Base-by-base conservation (phyloP, 73 alveolate genomes). In the Paramecium pentaurelia region DNA sequence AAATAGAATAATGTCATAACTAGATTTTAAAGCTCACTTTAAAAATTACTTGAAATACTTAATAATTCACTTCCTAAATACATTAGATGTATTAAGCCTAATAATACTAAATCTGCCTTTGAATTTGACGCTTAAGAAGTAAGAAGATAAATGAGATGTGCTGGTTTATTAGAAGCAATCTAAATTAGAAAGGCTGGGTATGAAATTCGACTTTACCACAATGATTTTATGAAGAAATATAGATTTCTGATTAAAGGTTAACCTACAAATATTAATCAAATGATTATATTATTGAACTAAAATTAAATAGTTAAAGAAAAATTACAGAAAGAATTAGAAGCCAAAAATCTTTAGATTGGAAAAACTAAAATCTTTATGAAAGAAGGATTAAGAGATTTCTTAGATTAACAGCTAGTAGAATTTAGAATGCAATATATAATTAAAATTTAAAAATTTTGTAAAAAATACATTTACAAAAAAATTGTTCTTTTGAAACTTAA, bases 51-150 rank as follows among this genome's bases (percentile, higher is more conserved):
- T 40, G 58, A 42, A 22, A 40, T 60, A 14, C 45, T 89, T 11
- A 71, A 89, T 25, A 27, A 47, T 0, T 71, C 92, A 22, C 59
- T 58, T 47, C 88, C 75, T 22, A 54, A 89, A 32, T 89, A 58
- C 36, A 85, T 89, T 27, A 89, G 94, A 36, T 89, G 94, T 42
- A 83, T 89, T 20, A 89, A 89, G 58, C 92, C 94, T 4, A 71
- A 68, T 40, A 85, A 89, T 47, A 37, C 28, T 3, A 40, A 45
- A 71, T n/a, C 71, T 42, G 58, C 68, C n/a, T 60, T 36, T 45
- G 40, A 71, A 14, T 70, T 89, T 64, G 58, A 71, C 18, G 60
- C 71, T 25, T 60, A 36, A 11, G 60, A 45, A 22, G 90, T 89
- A 16, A 37, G 71, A 27, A 47, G 75, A 27, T 51, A 89, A 71